Evolutionary conservation across 208 protist genomes (phyloP).

Genomic region (Blechomonas ayalai): DNA sequence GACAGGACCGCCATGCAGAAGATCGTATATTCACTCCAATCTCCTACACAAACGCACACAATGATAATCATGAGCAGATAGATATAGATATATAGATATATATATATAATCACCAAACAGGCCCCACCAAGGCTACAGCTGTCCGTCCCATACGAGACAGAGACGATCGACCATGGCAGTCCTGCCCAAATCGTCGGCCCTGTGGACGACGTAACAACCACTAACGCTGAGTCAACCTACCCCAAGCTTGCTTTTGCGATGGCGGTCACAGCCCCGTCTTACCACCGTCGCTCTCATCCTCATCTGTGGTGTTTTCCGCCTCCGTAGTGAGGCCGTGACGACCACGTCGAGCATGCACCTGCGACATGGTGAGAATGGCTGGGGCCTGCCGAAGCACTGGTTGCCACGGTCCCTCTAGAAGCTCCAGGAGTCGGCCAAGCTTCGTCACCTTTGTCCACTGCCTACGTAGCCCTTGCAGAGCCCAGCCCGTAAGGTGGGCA

Average conservation of each 20-base stretch:
- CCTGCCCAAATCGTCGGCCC: no score
- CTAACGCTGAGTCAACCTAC: no score
- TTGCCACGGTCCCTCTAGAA: slow-evolving; percentile 10
- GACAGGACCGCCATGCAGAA: no score
- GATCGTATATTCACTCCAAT: no score
- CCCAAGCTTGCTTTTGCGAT: slow-evolving; percentile 1
- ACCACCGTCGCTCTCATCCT: not conserved
- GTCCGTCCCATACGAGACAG: no score
- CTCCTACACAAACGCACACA: no score
- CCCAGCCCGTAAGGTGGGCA: slow-evolving; percentile 32
- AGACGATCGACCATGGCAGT: no score
- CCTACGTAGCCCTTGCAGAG: slow-evolving; percentile 37
- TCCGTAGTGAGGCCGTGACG: not conserved
- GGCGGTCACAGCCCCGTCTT: not conserved
- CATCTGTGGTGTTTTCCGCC: not conserved
- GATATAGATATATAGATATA: no score
- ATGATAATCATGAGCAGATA: no score
- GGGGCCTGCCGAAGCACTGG: slow-evolving; percentile 16
- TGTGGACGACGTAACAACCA: no score
- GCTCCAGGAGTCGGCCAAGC: slow-evolving; percentile 48
- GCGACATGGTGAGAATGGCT: slow-evolving; percentile 17
- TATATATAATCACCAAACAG: no score
- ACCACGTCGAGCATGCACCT: slow-evolving; percentile 10
- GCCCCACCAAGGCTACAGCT: no score
- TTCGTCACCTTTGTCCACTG: slow-evolving; percentile 82